Evolutionary conservation across 306 rosid species (phyloP).

Genomic region (Oemleria cerasiformis): DNA sequence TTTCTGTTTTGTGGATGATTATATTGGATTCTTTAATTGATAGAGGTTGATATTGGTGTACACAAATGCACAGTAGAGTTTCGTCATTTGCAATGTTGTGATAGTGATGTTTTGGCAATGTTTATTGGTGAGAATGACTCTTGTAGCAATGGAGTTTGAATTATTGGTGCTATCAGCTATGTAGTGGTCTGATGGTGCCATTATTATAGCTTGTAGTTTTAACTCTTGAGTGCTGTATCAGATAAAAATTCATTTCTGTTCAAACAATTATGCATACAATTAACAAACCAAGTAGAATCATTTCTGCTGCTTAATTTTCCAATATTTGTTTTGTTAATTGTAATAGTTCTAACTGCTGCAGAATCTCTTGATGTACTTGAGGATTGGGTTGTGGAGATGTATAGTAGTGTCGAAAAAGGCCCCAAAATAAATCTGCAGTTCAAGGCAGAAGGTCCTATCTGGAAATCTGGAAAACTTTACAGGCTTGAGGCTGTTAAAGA

Average conservation of each 20-base stretch:
- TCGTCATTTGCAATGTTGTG: neutral
- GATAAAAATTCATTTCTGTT: neutral
- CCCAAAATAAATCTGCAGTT: slow-evolving; percentile 53
- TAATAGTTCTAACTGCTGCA: slow-evolving; percentile 33
- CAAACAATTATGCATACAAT: neutral
- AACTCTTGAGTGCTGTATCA: neutral
- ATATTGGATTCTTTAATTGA: neutral
- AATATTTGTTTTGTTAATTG: slow-evolving; percentile 5
- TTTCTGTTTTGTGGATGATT: slow-evolving; percentile 4
- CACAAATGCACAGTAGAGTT: no score
- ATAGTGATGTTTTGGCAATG: neutral
- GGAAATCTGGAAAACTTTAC: slow-evolving; percentile 83
- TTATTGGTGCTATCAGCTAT: neutral
- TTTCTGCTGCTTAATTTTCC: neutral
- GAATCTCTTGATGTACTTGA: slow-evolving; percentile 91
- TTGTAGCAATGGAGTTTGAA: neutral
- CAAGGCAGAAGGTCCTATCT: slow-evolving; percentile 63
- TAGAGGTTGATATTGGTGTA: neutral
- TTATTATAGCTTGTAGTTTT: neutral
- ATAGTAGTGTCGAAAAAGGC: slow-evolving; percentile 62
- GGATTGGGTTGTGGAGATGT: slow-evolving; percentile 83
- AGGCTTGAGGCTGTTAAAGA: slow-evolving; percentile 88
- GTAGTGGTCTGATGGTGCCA: neutral
- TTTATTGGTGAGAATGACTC: neutral
- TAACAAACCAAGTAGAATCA: no score